Conservation (phyloP, 768 basidiomycete genomes). For the Pleurotus giganteus region DNA sequence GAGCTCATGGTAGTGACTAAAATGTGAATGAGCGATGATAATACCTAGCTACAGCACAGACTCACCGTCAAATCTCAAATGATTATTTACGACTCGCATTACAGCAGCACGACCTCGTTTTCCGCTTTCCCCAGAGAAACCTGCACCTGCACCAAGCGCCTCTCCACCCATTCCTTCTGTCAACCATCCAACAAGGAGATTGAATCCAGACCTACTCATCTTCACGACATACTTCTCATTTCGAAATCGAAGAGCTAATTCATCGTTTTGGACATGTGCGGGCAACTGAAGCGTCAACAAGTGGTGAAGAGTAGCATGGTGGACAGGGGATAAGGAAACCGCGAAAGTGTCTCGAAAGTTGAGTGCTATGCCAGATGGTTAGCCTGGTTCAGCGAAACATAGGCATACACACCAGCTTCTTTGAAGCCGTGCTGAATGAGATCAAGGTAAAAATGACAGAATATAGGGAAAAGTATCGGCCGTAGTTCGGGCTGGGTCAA, state of each 20-base stretch:
- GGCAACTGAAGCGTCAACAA: conserved; percentile 80
- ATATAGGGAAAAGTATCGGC: conserved; percentile 92
- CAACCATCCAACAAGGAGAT: conserved; percentile 91
- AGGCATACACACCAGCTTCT: conserved; percentile 68
- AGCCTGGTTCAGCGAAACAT: conserved; percentile 6
- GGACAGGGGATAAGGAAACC: conserved; percentile 59
- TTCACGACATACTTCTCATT: conserved; percentile 88
- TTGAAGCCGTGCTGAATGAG: conserved; percentile 88
- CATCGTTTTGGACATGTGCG: conserved; percentile 80
- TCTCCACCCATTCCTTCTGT: conserved; percentile 91
- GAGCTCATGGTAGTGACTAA: conserved; percentile 72
- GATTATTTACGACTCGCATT: conserved; percentile 92
- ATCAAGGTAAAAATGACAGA: conserved; percentile 96
- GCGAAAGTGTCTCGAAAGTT: conserved; percentile 76
- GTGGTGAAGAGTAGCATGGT: conserved; percentile 69
- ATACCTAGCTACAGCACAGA: conserved; percentile 3
- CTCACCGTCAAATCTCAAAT: conserved; percentile 86
- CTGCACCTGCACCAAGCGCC: conserved; percentile 73
- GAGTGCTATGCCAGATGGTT: conserved; percentile 49
- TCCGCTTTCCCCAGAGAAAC: conserved; percentile 79
- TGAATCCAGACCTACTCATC: conserved; percentile 90
- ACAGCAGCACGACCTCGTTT: conserved; percentile 86
- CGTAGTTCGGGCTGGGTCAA: conserved; percentile 80
- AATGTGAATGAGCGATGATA: conserved; percentile 19
- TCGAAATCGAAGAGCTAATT: conserved; percentile 80